Percentiles rank a stretch among this genome's conserved stretches.
Conservation (phyloP, 306 rosid species). For the Malus asiatica region DNA sequence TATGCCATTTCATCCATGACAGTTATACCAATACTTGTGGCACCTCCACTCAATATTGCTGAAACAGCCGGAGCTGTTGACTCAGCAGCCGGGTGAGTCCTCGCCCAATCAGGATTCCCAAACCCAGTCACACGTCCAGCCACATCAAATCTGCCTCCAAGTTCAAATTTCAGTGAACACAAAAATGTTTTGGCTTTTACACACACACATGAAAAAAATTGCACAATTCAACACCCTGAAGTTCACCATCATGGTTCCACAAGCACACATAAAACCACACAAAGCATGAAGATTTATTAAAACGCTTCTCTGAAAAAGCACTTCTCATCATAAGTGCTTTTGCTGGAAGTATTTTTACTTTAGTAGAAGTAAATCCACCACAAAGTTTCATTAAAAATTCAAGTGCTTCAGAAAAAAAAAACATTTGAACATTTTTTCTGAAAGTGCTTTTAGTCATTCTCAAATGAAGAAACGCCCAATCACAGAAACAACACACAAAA, state of each 20-base stretch:
- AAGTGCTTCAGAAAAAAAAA: neutral
- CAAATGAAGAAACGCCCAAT: too few relatives aligned
- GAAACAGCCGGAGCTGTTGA: slow-evolving; percentile 70
- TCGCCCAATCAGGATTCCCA: slow-evolving; percentile 88
- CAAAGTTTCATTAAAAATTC: too few relatives aligned
- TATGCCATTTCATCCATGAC: slow-evolving; percentile 96
- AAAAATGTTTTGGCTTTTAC: neutral
- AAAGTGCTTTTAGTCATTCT: too few relatives aligned
- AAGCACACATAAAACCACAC: neutral
- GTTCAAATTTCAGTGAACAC: neutral
- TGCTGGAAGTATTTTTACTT: neutral
- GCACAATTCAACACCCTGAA: neutral
- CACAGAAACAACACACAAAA: too few relatives aligned
- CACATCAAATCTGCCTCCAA: slow-evolving; percentile 63
- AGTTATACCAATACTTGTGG: slow-evolving; percentile 75
- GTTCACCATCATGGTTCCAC: neutral
- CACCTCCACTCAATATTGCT: slow-evolving; percentile 63
- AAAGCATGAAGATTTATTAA: neutral
- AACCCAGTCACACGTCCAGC: slow-evolving; percentile 73
- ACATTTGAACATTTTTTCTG: too few relatives aligned
- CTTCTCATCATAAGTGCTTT: neutral
- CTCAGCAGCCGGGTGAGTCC: slow-evolving; percentile 75
- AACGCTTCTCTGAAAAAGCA: neutral
- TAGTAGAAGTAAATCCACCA: neutral
- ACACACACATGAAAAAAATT: neutral